Percentiles rank a stretch among this genome's conserved stretches.
phyloP scores from a whole-genome alignment of 2,329 filamentous ascomycete species.

The Emergomyces pasteurianus region DNA sequence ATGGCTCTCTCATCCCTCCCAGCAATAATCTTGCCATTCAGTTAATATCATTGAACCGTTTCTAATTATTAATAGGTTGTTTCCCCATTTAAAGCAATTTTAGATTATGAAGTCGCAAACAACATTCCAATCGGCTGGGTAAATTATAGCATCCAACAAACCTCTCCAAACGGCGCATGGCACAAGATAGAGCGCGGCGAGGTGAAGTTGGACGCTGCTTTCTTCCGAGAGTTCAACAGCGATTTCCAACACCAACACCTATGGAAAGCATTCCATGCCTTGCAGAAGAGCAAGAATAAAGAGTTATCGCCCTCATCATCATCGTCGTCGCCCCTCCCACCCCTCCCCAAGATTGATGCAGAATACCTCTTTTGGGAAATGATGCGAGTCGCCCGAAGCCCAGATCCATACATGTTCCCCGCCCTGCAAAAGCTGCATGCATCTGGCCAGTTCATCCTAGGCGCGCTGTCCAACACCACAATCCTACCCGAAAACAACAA shows the following conservation, averaged over 20 bases:
- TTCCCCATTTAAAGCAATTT: conserved; percentile 84
- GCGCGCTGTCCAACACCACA: conserved; percentile 80
- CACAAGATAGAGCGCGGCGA: conserved; percentile 77
- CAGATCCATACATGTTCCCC: conserved; percentile 82
- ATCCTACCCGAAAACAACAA: conserved; percentile 54
- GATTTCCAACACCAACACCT: conserved; percentile 57
- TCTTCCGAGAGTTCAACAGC: conserved; percentile 62
- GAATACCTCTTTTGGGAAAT: conserved; percentile 79
- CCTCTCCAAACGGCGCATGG: conserved; percentile 71
- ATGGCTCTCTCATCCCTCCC: conserved; percentile 34
- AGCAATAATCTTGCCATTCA: neutral
- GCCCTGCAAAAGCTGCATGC: conserved; percentile 58
- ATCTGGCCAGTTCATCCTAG: conserved; percentile 57
- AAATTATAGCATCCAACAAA: conserved; percentile 75
- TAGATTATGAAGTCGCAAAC: conserved; percentile 71
- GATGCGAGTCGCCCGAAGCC: conserved; percentile 60
- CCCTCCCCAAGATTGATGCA: conserved; percentile 61
- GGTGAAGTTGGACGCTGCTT: conserved; percentile 59
- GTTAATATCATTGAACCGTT: neutral
- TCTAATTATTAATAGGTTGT: conserved; percentile 49
- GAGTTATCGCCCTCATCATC: neutral
- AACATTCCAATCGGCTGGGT: conserved; percentile 79
- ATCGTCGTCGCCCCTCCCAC: conserved; percentile 36
- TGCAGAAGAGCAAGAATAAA: conserved; percentile 20
- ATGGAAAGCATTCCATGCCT: conserved; percentile 52